Base-by-base conservation (phyloP, 2,329 filamentous ascomycete genomes). In the Alternaria sp. region DNA sequence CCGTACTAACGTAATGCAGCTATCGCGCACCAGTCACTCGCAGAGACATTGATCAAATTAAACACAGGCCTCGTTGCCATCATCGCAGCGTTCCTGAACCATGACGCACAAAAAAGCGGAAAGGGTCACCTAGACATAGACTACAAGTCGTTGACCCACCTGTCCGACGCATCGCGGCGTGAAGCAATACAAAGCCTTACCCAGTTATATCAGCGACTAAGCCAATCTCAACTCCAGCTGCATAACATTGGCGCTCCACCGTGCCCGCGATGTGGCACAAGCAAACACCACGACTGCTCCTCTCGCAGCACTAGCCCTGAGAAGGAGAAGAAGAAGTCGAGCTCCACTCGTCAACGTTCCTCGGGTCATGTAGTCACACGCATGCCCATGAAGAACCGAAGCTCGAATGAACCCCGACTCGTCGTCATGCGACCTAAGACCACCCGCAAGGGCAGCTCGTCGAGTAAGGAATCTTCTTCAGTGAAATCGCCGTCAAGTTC, bases 21-120 rank as follows among this genome's bases (percentile, higher is more conserved):
- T 49, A 81, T 81, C 57, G 83, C 82, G 15, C 82, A 83, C 61
- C 79, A 79, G 4, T 80, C 79, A n/a, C 81, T 84, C 19, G 80
- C 81, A 11, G 81, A 81, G 63, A 81, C 82, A 17, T 67, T 84
- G 23, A 77, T 84, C 60, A 82, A 78, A 64, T 72, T 84, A 26
- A 84, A 85, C 64, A 82, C 81, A 17, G 82, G 83, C 43, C 79
- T 85, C 6, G 81, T 84, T 8, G 70, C 73, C 59, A 83, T 85
- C 67, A 83, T 84, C 56, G 74, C 81, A 19, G 71, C 81, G 3
- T 84, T 84, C 59, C 67, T 84, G 40, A 73, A 77, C 25, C 74
- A 76, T 61, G 77, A 80, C 58, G 49, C 28, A 6, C 68, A 75
- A 12, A 79, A 77, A 59, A 65, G 70, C 43, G 62, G 61, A n/a